Evolutionary conservation across 148 eudicot species (phyloP).

Genomic region (Cornus florida): DNA sequence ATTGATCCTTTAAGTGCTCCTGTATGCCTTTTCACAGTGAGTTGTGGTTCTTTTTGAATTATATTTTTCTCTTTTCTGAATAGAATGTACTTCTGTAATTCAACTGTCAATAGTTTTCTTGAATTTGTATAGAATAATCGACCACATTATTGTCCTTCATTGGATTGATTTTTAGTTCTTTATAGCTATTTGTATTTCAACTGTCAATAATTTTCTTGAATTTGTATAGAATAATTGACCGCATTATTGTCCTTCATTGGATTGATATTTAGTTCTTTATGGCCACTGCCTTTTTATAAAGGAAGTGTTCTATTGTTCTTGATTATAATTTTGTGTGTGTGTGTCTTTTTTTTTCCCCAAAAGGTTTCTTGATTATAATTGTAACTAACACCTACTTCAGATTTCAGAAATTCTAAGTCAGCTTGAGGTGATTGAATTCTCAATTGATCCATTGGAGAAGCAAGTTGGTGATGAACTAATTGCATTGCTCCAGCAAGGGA

Average conservation of each 20-base stretch:
- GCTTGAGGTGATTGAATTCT: constrained; percentile 63
- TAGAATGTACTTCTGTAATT: not conserved
- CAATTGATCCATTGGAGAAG: constrained; percentile 80
- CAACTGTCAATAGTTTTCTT: not conserved
- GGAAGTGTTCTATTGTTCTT: not conserved
- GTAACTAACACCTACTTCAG: constrained; percentile 36
- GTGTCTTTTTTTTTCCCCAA: too few relatives aligned
- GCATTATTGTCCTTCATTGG: not conserved
- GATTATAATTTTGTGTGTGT: not conserved
- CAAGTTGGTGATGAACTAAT: constrained; percentile 91
- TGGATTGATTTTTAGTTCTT: not conserved
- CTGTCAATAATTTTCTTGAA: not conserved
- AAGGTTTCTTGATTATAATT: not conserved
- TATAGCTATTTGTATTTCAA: not conserved
- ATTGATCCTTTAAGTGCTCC: not conserved
- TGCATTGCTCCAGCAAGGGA: constrained; percentile 79
- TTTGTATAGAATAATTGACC: not conserved
- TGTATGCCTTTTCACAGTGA: not conserved
- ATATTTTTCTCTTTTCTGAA: not conserved
- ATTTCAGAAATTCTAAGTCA: constrained; percentile 65
- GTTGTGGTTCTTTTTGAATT: not conserved
- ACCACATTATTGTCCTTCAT: not conserved
- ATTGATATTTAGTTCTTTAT: not conserved
- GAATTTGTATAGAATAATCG: not conserved
- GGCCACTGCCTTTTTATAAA: not conserved